Percentiles rank a stretch among this genome's conserved stretches.
These are phyloP conservation scores for Colletotrichum sp. DNA, from an alignment of 2,329 filamentous ascomycete genomes.

Conservation along the genomic window DNA sequence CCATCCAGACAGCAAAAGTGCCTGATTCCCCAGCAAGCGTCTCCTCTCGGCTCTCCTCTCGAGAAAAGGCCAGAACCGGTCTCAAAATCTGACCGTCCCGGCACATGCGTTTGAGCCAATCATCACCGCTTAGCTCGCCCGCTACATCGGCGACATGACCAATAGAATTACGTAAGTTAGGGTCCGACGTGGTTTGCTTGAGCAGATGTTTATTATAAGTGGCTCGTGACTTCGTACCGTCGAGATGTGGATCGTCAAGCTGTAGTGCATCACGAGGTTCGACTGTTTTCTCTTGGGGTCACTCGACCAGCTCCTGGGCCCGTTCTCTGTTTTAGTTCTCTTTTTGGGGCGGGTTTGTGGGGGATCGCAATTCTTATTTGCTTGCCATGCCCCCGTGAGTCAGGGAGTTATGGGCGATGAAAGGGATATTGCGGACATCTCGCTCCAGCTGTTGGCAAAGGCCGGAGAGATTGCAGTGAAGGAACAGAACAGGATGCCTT, in stretches of 20 bases:
- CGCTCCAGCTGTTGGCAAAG: slow-evolving; percentile 1
- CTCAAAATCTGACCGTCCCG: not conserved
- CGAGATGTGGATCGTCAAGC: not conserved
- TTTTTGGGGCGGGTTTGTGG: not conserved
- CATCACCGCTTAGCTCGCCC: not conserved
- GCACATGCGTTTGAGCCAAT: slow-evolving; percentile 1
- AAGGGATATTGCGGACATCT: not conserved
- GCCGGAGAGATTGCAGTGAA: not conserved
- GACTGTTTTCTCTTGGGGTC: not conserved
- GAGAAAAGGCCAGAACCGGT: slow-evolving; percentile 3
- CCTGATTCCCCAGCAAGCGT: not conserved
- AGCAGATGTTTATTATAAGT: not conserved
- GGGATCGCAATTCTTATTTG: not conserved
- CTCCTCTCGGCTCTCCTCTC: not conserved
- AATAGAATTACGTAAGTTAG: slow-evolving; percentile 18
- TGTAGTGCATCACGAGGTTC: not conserved
- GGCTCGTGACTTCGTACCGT: not conserved
- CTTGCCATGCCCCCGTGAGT: not conserved
- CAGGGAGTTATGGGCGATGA: slow-evolving; percentile 4
- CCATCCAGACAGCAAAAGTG: slow-evolving; percentile 2
- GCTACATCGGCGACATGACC: slow-evolving; percentile 1
- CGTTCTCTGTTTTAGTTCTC: not conserved
- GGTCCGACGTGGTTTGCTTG: not conserved
- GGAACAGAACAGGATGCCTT: slow-evolving; percentile 3
- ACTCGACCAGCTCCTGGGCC: not conserved